Conservation (phyloP, 257 asterid genomes). For the Penstemon barbatus region DNA sequence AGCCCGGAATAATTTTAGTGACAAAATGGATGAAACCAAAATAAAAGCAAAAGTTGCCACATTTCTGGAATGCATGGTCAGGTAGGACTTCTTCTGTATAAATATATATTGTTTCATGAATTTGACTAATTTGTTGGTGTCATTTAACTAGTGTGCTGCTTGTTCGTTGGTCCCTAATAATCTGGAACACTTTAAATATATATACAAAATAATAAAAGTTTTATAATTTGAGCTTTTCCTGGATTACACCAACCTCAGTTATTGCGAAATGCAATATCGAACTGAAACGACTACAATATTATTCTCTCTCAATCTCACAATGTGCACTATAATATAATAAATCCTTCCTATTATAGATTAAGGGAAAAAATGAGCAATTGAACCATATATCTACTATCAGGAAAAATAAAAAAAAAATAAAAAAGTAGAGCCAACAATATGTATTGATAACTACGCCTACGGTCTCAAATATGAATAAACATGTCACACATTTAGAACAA, state of each 20-base stretch:
- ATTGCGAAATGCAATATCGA: not conserved
- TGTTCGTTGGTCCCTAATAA: constrained; percentile 2
- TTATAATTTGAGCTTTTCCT: constrained; percentile 5
- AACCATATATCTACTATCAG: not conserved
- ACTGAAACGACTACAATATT: constrained; percentile 2
- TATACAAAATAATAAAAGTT: constrained; percentile 2
- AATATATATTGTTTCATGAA: not conserved
- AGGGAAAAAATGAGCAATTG: not conserved
- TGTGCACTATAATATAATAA: too few relatives aligned
- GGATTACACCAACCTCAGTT: not conserved
- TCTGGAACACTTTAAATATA: constrained; percentile 10
- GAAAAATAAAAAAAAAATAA: not conserved
- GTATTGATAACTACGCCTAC: not conserved
- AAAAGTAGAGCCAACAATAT: not conserved
- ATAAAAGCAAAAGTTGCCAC: constrained; percentile 56
- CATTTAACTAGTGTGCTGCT: not conserved
- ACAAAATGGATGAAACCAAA: constrained; percentile 43
- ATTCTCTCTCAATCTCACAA: not conserved
- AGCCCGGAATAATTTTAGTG: constrained; percentile 40
- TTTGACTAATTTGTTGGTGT: constrained; percentile 12
- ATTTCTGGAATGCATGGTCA: constrained; percentile 55
- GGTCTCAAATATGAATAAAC: not conserved
- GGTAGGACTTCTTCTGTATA: constrained; percentile 43
- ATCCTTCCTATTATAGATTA: not conserved
- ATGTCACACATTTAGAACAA: not conserved